Evolutionary conservation across 306 rosid genomes (phyloP), one percentile per base, ranked within the genome.

Genomic region (Gillenia trifoliata): DNA sequence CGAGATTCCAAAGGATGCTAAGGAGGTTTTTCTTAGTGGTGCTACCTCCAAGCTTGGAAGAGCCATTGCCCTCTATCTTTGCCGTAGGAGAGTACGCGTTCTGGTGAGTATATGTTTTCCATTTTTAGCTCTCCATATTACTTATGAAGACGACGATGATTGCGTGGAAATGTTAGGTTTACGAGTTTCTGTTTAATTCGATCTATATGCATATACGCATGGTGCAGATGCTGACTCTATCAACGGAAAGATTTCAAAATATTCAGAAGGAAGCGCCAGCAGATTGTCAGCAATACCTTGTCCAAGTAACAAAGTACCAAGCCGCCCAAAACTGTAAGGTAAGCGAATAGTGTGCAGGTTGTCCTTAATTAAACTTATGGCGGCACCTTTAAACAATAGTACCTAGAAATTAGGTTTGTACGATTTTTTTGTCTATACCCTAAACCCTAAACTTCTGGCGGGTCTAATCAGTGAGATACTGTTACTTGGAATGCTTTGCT

Each of bases 1-100:
- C 69, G 97, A 95, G 67, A 80, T 95, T 41, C 96, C 93, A 11
- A 59, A 79, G 68, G 83, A 89, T 77, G 93, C 88, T n/a, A 61
- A 82, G 69, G 98, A 95, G 67, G 99, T 95, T 50, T 95, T 92
- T 84, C 81, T 95, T 47, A 78, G 88, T 1, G 98, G 99, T 40
- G 99, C 99, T 33, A 95, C 99, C 79, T 95, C 99, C 40, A 95
- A 95, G 80, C 99, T 95, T 62, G 99, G 99, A 66, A 86, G 99
- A 83, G 99, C 98, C 75, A 92, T 95, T 59, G 93, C 99, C 5
- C 99, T 95, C 55, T 89, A 95, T 81, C 98, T 95, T 65, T 88
- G 97, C 83, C 85, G 90, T 25, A 83, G 80, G 80, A 95, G 79
- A 88, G 95, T 92, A 54, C 87, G 89, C 83, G 98, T 95, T 72